These are phyloP conservation scores for Komagataella populi DNA, from an alignment of 805 yeast genomes.

Conservation along the genomic window DNA sequence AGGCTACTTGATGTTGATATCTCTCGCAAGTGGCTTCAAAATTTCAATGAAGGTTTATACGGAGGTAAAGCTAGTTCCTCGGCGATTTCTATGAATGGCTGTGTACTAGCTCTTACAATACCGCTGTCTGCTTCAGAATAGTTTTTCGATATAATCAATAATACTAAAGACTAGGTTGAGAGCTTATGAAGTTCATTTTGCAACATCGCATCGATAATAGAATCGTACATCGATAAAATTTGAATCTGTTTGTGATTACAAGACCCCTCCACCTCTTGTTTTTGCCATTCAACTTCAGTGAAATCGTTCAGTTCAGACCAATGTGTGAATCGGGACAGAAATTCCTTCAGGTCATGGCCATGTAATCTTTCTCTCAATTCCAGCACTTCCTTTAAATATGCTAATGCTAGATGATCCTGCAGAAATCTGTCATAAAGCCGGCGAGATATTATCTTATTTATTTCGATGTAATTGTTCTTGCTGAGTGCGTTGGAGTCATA, in stretches of 20 bases:
- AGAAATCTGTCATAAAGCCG: slow-evolving; percentile 27
- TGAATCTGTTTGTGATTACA: background rate
- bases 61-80: background rate
- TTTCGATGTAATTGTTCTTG: slow-evolving; percentile 29
- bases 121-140: background rate
- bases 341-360: slow-evolving; percentile 7
- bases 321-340: slow-evolving; percentile 2
- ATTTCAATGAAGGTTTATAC: background rate
- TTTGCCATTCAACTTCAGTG: background rate
- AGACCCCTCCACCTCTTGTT: background rate
- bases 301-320: background rate
- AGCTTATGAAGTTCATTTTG: background rate
- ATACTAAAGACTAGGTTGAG: background rate
- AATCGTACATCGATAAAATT: background rate
- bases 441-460: slow-evolving; percentile 53
- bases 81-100: background rate
- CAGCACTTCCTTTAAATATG: slow-evolving; percentile 12
- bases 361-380: slow-evolving; percentile 18
- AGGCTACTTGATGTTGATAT: background rate
- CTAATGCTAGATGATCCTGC: slow-evolving; percentile 6
- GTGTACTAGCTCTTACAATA: background rate
- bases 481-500: slow-evolving; percentile 23
- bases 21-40: background rate
- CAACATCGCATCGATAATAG: background rate
- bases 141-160: background rate